Percentiles rank a stretch among this genome's conserved stretches.
These are phyloP conservation scores for Hypoxylon sp. DNA, from an alignment of 2,329 filamentous ascomycete genomes.

Conservation along the genomic window DNA sequence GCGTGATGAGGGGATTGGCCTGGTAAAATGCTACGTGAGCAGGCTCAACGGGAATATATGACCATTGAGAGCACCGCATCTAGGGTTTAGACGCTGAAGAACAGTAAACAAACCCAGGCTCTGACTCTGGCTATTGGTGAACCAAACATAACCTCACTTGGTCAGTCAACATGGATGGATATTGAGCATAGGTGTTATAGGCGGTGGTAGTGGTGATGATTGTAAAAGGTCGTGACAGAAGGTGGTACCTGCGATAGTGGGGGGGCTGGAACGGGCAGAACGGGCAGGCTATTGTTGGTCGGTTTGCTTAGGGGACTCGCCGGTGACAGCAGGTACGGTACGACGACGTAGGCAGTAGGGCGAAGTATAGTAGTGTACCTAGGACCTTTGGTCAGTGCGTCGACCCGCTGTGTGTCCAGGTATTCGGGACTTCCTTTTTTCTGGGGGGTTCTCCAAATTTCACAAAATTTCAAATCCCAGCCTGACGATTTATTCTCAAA, in stretches of 20 bases:
- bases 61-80: constrained; percentile 34
- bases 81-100: constrained; percentile 43
- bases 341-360: no score
- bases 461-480: constrained; percentile 51
- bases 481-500: constrained; percentile 50
- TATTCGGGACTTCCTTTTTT: constrained; percentile 44
- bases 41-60: constrained; percentile 36
- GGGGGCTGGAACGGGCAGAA: constrained; percentile 32
- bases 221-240: constrained; percentile 20
- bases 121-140: constrained; percentile 43
- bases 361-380: no score
- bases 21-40: constrained; percentile 39
- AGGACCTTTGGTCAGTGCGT: constrained; percentile 33
- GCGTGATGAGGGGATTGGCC: constrained; percentile 33
- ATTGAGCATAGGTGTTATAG: constrained; percentile 46
- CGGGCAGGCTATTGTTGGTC: constrained; percentile 13
- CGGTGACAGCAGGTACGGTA: not conserved
- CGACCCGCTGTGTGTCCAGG: constrained; percentile 39
- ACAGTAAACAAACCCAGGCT: constrained; percentile 48
- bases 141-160: constrained; percentile 23
- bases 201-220: constrained; percentile 43
- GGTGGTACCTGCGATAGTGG: constrained; percentile 18
- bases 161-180: constrained; percentile 42
- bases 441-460: constrained; percentile 49
- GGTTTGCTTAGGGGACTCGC: constrained; percentile 2